A percentile compares a stretch with the other conserved stretches of the same genome.
Conservation (phyloP, 2,329 filamentous ascomycete genomes). For the Domatiomyces catenatus region DNA sequence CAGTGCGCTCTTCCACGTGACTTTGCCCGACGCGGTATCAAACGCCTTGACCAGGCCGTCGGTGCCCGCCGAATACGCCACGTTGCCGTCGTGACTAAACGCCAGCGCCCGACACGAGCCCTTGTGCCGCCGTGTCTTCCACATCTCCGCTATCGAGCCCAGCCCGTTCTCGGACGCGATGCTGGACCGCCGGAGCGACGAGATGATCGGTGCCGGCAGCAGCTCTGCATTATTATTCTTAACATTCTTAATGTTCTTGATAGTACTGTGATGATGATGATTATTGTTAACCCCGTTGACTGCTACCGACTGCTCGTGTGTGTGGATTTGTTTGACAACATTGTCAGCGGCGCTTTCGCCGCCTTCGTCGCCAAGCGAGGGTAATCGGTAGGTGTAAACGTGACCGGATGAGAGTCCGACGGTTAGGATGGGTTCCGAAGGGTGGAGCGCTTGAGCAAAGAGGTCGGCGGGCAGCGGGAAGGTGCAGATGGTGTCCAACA, state of each 20-base stretch:
- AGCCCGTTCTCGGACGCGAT: conserved; percentile 43
- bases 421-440: conserved; percentile 65
- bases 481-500: conserved; percentile 76
- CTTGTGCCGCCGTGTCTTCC: conserved; percentile 82
- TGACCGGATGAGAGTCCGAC: conserved; percentile 52
- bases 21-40: conserved; percentile 44
- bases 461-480: conserved; percentile 74
- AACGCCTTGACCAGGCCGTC: conserved; percentile 50
- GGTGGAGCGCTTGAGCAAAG: conserved; percentile 78
- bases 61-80: conserved; percentile 46
- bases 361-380: conserved; percentile 34
- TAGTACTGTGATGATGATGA: too few species aligned
- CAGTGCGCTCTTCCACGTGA: conserved; percentile 67
- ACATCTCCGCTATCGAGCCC: conserved; percentile 64
- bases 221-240: too few species aligned
- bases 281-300: not conserved
- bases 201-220: conserved; percentile 4
- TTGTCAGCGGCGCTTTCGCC: conserved; percentile 29
- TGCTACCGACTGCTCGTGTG: not conserved
- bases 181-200: conserved; percentile 18
- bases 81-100: conserved; percentile 62
- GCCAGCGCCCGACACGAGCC: conserved; percentile 74
- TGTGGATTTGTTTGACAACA: not conserved
- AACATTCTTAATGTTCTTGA: too few species aligned
- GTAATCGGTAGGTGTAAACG: conserved; percentile 45